phyloP scores from a whole-genome alignment of 306 rosid species.

The Lotus japonicus region DNA sequence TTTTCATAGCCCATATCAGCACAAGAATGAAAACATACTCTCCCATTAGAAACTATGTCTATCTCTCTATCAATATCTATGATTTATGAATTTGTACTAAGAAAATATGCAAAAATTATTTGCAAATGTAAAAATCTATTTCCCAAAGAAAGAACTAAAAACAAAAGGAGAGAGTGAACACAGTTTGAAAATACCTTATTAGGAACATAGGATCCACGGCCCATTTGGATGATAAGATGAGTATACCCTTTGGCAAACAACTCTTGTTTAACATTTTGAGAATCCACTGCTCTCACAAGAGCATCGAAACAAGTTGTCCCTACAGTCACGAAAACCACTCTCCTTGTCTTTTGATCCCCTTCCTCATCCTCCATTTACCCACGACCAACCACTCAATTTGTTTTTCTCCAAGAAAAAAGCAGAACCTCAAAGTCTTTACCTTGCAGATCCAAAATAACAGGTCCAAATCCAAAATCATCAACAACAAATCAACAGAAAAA shows the following conservation, averaged over 20 bases:
- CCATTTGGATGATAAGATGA: constrained; percentile 72
- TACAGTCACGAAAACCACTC: constrained; percentile 65
- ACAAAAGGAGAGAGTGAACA: no score
- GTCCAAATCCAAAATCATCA: constrained; percentile 23
- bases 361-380: no score
- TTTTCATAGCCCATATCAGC: background rate
- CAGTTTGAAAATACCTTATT: constrained; percentile 43
- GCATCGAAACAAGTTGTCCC: constrained; percentile 86
- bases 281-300: constrained; percentile 57
- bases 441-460: constrained; percentile 4
- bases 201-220: constrained; percentile 70
- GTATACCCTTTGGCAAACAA: constrained; percentile 61
- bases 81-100: background rate
- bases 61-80: background rate
- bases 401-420: no score
- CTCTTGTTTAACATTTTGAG: constrained; percentile 37
- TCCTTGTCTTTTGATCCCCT: background rate
- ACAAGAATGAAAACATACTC: background rate
- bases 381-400: no score
- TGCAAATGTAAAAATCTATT: background rate
- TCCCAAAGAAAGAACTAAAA: background rate
- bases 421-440: no score
- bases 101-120: no score
- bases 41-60: background rate
- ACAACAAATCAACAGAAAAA: background rate